Base-by-base conservation (phyloP, 2,329 filamentous ascomycete genomes). In the Cladosporium oxysporum region DNA sequence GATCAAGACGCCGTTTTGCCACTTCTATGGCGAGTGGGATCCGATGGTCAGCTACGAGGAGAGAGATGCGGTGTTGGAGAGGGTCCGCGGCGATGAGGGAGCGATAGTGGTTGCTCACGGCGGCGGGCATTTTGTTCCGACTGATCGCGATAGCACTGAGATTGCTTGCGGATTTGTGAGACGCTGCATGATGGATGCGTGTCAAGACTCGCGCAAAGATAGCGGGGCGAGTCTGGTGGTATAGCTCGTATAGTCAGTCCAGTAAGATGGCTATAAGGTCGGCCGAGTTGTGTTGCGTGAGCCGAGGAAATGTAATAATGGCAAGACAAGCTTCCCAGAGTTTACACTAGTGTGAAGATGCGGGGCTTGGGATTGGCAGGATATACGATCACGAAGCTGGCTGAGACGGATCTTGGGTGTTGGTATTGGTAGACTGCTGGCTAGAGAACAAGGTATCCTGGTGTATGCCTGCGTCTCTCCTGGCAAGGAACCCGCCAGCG, bases 41-140 rank as follows among this genome's bases (percentile, higher is more conserved):
- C 26, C 58, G 37, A 60, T 60, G 58, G 58, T 60, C n/a, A 44
- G 37, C 5, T 23, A 47, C 7, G 58, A 60, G 23, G 35, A 60
- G 26, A 16, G 37, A 3, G 58, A 60, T n/a, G 35, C 23, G 26
- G 58, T 60, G 23, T 4, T 26, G 18, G 31, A 21, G 29, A 57
- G 31, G 53, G 14, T 57, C 1, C 11, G 29, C 21, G 53, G 29
- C 5, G 53, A 33, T 1, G 53, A 57, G 53, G 28, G 31, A 31
- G n/a, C 53, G 18, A 31, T 7, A 5, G 29, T 57, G 28, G 16
- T 57, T 16, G 28, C n/a, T 12, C 53, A 57, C 23, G 53, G 53
- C 5, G 53, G 53, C 0, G 53, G 53, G 29, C 53, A 57, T 18
- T 57, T 57, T 35, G 53, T 57, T 14, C 53, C 53, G 53, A 57